phyloP scores from a whole-genome alignment of 352 stramenopile genomes.

The Saprolegnia parasitica region DNA sequence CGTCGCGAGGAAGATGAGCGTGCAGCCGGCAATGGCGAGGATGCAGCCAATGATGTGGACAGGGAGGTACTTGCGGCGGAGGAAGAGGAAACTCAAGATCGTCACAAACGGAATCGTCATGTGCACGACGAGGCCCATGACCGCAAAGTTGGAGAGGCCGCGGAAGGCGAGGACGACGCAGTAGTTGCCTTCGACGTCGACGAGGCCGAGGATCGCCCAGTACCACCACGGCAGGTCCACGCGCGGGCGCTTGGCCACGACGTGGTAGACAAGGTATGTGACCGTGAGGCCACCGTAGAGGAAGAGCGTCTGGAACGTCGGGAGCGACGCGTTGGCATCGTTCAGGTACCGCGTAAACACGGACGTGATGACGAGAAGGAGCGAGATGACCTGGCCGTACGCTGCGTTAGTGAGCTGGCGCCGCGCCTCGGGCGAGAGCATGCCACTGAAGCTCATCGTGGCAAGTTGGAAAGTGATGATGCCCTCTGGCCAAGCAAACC shows the following conservation, averaged over 20 bases:
- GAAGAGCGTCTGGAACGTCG: constrained; percentile 58
- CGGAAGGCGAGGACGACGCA: constrained; percentile 68
- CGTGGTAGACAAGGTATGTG: constrained; percentile 48
- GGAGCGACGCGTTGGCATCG: constrained; percentile 45
- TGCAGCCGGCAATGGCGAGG: constrained; percentile 46
- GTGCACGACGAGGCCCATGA: constrained; percentile 61
- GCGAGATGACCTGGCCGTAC: constrained; percentile 59
- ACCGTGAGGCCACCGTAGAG: constrained; percentile 50
- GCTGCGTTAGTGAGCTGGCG: constrained; percentile 21
- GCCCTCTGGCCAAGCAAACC: too few relatives aligned
- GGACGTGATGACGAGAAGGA: constrained; percentile 56
- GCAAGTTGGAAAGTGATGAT: too few relatives aligned
- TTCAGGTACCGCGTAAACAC: constrained; percentile 63
- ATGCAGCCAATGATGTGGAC: constrained; percentile 51
- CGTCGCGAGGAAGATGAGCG: constrained; percentile 52
- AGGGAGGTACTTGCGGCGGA: constrained; percentile 57
- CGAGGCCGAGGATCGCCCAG: constrained; percentile 51
- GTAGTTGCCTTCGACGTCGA: constrained; percentile 73
- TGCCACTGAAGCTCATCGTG: too few relatives aligned
- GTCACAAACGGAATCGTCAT: constrained; percentile 68
- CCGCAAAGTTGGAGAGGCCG: constrained; percentile 60
- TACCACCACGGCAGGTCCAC: constrained; percentile 51
- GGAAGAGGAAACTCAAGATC: constrained; percentile 60
- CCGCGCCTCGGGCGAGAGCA: background rate
- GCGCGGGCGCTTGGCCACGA: constrained; percentile 33